phyloP scores from a whole-genome alignment of 2,329 filamentous ascomycete genomes.

The Verticillium isaacii region DNA sequence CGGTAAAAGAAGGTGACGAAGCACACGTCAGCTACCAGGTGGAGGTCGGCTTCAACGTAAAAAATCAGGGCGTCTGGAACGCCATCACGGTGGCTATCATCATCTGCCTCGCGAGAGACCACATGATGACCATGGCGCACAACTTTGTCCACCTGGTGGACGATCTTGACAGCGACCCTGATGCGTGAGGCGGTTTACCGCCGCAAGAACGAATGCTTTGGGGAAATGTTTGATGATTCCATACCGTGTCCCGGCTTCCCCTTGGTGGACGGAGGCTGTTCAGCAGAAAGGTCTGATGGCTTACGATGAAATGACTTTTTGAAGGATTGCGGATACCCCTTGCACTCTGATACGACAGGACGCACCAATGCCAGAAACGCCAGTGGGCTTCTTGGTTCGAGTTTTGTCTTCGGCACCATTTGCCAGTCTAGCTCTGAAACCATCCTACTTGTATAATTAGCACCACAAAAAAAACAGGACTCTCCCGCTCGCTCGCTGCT shows the following conservation, averaged over 20 bases:
- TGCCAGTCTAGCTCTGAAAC: too few species aligned
- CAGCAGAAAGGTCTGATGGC: neutral
- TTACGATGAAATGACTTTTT: neutral
- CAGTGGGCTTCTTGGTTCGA: neutral
- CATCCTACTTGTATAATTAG: neutral
- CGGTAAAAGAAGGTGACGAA: conserved; percentile 24
- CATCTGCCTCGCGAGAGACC: conserved; percentile 34
- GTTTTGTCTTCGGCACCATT: too few species aligned
- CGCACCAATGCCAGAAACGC: too few species aligned
- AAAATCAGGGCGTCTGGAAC: conserved; percentile 38
- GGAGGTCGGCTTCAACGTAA: conserved; percentile 32
- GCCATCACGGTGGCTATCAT: conserved; percentile 35
- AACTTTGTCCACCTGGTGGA: conserved; percentile 28
- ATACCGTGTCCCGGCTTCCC: too few species aligned
- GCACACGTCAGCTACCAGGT: conserved; percentile 38
- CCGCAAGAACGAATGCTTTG: too few species aligned
- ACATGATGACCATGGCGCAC: conserved; percentile 25
- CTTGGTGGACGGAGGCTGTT: neutral
- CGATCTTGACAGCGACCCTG: conserved; percentile 30
- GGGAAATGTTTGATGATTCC: too few species aligned
- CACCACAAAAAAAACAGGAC: neutral
- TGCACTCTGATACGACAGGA: neutral
- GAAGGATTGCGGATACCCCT: conserved; percentile 8
- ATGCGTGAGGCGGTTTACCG: conserved; percentile 18
- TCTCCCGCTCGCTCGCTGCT: neutral